Conservation (phyloP, 2,329 filamentous ascomycete species). For the Monilinia laxa region DNA sequence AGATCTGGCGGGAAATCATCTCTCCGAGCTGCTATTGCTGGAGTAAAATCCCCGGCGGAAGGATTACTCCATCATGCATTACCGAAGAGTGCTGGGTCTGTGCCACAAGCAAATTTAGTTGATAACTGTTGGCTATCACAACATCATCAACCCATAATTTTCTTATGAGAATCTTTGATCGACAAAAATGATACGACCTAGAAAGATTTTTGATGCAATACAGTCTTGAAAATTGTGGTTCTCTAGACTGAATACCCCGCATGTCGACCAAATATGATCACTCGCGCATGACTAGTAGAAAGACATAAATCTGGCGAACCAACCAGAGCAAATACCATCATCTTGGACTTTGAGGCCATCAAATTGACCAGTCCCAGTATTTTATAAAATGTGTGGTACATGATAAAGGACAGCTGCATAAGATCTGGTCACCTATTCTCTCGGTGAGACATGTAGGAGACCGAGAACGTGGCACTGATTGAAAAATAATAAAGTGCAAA, state of each 20-base stretch:
- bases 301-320: conserved; percentile 14
- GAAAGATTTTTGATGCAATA: conserved; percentile 4
- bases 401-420: conserved; percentile 21
- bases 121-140: conserved; percentile 1
- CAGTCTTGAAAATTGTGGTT: conserved; percentile 7
- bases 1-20: neutral
- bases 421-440: conserved; percentile 23
- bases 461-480: conserved; percentile 18
- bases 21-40: neutral
- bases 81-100: neutral
- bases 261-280: conserved; percentile 6
- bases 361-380: conserved; percentile 6
- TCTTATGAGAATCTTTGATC: neutral
- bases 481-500: conserved; percentile 4
- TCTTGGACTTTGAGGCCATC: neutral
- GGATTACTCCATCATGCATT: conserved; percentile 2
- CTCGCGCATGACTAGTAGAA: conserved; percentile 14
- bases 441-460: conserved; percentile 19
- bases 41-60: conserved; percentile 13
- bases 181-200: neutral
- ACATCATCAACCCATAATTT: conserved; percentile 1
- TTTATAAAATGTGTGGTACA: conserved; percentile 7
- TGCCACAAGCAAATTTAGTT: neutral
- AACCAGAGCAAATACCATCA: conserved; percentile 15
- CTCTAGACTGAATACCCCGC: conserved; percentile 21